Conservation (phyloP, 352 stramenopile species). For the Globisporangium takayamanum region DNA sequence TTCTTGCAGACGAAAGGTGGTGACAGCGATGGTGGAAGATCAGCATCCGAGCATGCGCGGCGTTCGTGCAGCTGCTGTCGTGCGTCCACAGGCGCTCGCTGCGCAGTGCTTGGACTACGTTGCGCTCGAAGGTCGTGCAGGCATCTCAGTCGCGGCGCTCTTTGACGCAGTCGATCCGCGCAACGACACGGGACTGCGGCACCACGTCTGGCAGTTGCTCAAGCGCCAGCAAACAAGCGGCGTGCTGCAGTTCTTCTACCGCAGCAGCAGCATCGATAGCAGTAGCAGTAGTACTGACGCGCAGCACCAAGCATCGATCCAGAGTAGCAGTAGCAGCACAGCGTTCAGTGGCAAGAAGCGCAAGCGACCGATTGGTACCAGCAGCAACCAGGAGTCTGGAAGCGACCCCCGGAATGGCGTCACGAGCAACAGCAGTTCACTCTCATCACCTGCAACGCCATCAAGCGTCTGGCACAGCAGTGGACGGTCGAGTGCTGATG, state of each 20-base stretch:
- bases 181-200: slow-evolving; percentile 33
- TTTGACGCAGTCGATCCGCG: slow-evolving; percentile 37
- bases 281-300: neutral
- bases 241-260: slow-evolving; percentile 52
- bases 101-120: slow-evolving; percentile 59
- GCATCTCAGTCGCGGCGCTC: slow-evolving; percentile 31
- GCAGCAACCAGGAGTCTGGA: neutral
- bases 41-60: no score
- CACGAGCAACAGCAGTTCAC: neutral
- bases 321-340: neutral
- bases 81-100: slow-evolving; percentile 38
- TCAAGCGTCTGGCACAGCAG: neutral
- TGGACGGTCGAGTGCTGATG: no score
- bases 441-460: neutral
- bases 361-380: slow-evolving; percentile 26
- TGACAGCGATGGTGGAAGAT: no score
- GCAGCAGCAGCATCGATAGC: neutral
- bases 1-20: no score
- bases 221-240: slow-evolving; percentile 33
- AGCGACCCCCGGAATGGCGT: neutral
- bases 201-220: slow-evolving; percentile 49
- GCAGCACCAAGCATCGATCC: no score
- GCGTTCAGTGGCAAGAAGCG: slow-evolving; percentile 38
- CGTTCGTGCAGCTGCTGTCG: neutral
- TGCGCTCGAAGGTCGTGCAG: slow-evolving; percentile 43